Base-by-base conservation (phyloP, 176 grass and related monocot genomes). In the Rhynchospora breviuscula region DNA sequence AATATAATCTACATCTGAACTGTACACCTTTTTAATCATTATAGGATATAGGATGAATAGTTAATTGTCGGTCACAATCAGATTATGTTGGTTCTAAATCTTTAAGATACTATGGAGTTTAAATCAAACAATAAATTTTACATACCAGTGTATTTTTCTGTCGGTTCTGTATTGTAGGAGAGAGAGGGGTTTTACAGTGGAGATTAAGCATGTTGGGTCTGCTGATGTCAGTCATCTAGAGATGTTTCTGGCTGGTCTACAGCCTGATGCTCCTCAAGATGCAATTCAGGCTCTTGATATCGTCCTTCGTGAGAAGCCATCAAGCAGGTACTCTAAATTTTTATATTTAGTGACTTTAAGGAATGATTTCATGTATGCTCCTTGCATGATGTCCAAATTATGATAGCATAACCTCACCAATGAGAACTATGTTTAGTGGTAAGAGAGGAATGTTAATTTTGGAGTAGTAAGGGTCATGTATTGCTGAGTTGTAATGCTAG, bases 221-320 rank as follows among this genome's bases (percentile, higher is more conserved):
- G 71, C 87, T 68, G 82, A 85, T 80, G 63, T 92, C 48, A 13
- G 89, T 23, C 80, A 87, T 62, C 86, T 94, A 12, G 13, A 19
- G 31, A 87, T 79, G 84, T 80, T 92, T 51, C 81, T 92, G 83
- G 72, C 76, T 10, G 92, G 90, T 6, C 10, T 46, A 31, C n/a
- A 51, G 1, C 11, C 77, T 0, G 86, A 85, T 87, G 81, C 87
- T 63, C 90, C 92, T 0, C 40, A 22, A 3, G 68, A 94, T 31
- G 84, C 88, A 12, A 85, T 92, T 25, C 80, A 90, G 71, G 84
- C 63, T 23, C 86, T 94, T 0, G 90, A 92, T 87, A 85, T 92
- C 54, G 89, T 94, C 14, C 48, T 94, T 5, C 85, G 78, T 1
- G 81, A 94, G 68, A 65, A 86, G 1, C 78, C 89, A 46, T 78